Percentiles rank a stretch among this genome's conserved stretches.
Evolutionary conservation across 2,329 filamentous ascomycete species (phyloP).

Genomic region (Calonectria naviculata): DNA sequence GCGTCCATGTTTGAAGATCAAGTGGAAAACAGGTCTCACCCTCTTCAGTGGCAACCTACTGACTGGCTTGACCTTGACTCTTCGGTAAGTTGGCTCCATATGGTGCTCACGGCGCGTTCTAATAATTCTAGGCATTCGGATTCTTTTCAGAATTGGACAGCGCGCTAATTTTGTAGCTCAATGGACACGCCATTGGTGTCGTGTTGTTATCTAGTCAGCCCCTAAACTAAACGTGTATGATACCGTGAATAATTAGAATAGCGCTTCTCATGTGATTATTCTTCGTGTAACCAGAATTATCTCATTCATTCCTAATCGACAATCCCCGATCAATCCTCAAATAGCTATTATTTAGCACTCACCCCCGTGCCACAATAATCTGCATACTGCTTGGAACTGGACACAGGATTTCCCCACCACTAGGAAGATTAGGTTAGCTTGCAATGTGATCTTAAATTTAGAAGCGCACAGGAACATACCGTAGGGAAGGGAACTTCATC

Average conservation of each 20-base stretch:
- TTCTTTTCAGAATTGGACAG: constrained; percentile 8
- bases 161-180: not conserved
- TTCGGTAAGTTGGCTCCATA: constrained; percentile 1
- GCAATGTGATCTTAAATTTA: not conserved
- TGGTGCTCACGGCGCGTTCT: not conserved
- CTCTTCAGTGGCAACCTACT: constrained; percentile 18
- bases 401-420: not conserved
- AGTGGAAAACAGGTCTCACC: not conserved
- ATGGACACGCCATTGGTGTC: not conserved
- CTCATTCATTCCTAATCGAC: not conserved
- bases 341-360: not conserved
- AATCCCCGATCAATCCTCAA: not conserved
- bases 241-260: too few relatives aligned
- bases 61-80: constrained; percentile 16
- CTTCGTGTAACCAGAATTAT: not conserved
- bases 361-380: not conserved
- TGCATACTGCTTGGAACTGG: not conserved
- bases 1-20: constrained; percentile 12
- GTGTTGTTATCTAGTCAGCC: too few relatives aligned
- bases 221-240: too few relatives aligned
- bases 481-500: constrained; percentile 27
- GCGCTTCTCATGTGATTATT: not conserved
- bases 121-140: not conserved
- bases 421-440: not conserved
- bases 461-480: not conserved